Evolutionary conservation across 805 yeast species (phyloP).

Genomic region (Candida germanica): DNA sequence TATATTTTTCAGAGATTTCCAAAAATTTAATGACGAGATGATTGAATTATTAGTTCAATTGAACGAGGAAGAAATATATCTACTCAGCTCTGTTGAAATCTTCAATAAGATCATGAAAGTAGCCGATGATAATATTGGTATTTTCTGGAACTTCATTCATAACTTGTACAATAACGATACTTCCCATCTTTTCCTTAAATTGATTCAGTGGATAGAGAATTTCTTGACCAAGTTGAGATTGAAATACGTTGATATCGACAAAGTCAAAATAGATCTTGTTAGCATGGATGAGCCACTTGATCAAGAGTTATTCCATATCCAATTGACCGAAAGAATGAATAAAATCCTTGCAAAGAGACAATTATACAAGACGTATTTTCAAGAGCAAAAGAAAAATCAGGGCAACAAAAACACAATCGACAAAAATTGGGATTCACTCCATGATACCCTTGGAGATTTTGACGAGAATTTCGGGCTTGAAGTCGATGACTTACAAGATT

Average conservation of each 20-base stretch:
- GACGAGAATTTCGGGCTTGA: slow-evolving; percentile 37
- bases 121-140: slow-evolving; percentile 67
- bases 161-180: slow-evolving; percentile 78
- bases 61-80: slow-evolving; percentile 49
- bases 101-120: slow-evolving; percentile 65
- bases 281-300: slow-evolving; percentile 23
- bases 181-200: slow-evolving; percentile 63
- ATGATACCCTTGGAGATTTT: slow-evolving; percentile 27
- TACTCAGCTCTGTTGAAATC: slow-evolving; percentile 50
- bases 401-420: slow-evolving; percentile 21
- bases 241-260: slow-evolving; percentile 47
- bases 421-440: slow-evolving; percentile 45
- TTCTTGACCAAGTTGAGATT: slow-evolving; percentile 61
- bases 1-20: slow-evolving; percentile 35
- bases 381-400: slow-evolving; percentile 16
- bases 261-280: slow-evolving; percentile 26
- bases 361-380: slow-evolving; percentile 34
- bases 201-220: slow-evolving; percentile 71
- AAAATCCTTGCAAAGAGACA: slow-evolving; percentile 36
- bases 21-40: slow-evolving; percentile 46
- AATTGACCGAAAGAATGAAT: slow-evolving; percentile 39
- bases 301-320: slow-evolving; percentile 28
- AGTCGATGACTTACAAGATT: slow-evolving; percentile 42
- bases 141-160: slow-evolving; percentile 73
- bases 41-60: slow-evolving; percentile 62